phyloP scores from a whole-genome alignment of 306 rosid species.

The Malus sieversii region DNA sequence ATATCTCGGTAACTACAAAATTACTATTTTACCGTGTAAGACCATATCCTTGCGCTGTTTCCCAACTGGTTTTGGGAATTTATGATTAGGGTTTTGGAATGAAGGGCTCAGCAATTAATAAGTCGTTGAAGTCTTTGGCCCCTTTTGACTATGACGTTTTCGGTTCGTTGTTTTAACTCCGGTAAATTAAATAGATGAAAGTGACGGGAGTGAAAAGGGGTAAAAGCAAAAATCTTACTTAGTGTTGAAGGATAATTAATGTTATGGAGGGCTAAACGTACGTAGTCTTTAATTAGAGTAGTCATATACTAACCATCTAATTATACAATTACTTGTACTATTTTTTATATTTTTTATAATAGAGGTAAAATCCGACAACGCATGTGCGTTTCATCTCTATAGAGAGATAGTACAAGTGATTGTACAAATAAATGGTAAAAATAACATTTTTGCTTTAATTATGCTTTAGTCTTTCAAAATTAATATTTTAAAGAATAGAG shows the following conservation, averaged over 20 bases:
- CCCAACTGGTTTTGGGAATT: constrained; percentile 7
- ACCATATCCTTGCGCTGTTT: neutral
- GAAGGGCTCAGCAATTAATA: neutral
- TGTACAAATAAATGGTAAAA: too few relatives aligned
- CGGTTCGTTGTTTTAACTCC: neutral
- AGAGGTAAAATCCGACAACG: accelerated
- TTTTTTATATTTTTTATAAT: too few relatives aligned
- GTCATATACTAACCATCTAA: accelerated
- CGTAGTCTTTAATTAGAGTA: too few relatives aligned
- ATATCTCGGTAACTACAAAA: constrained; percentile 15
- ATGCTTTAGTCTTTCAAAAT: too few relatives aligned
- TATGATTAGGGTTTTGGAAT: constrained; percentile 3
- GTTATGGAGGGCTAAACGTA: too few relatives aligned
- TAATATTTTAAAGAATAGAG: too few relatives aligned
- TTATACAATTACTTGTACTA: too few relatives aligned
- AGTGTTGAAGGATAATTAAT: too few relatives aligned
- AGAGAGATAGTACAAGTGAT: accelerated
- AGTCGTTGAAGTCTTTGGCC: neutral
- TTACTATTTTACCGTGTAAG: neutral
- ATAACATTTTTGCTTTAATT: too few relatives aligned
- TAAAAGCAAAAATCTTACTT: too few relatives aligned
- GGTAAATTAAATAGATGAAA: constrained; percentile 7
- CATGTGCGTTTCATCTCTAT: accelerated
- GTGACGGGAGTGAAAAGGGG: neutral
- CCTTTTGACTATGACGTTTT: neutral